Percentiles rank a stretch among this genome's conserved stretches.
These are phyloP conservation scores for Hirschioporus abietinus DNA, from an alignment of 768 basidiomycete species.

Conservation along the genomic window DNA sequence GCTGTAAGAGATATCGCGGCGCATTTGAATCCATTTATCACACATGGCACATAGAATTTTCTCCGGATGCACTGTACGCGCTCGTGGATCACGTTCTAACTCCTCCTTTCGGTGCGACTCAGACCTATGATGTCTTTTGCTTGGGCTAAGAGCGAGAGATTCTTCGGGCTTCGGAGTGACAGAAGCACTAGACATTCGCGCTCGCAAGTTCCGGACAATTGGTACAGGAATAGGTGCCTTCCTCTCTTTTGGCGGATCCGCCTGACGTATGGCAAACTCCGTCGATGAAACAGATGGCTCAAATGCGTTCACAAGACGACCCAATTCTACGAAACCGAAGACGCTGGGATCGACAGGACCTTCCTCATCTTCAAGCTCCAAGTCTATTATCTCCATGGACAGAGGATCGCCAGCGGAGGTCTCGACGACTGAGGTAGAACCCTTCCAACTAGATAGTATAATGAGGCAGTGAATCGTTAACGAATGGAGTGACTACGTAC, in stretches of 20 bases:
- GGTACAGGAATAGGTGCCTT: not conserved
- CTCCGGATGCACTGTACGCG: slow-evolving; percentile 43
- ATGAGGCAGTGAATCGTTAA: not conserved
- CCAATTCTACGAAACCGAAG: slow-evolving; percentile 1
- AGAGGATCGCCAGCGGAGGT: not conserved
- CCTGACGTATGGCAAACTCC: not conserved
- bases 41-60: slow-evolving; percentile 57
- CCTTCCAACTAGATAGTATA: not conserved
- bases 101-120: slow-evolving; percentile 44
- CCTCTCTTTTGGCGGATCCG: not conserved
- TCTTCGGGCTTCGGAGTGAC: not conserved
- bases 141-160: not conserved
- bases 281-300: not conserved
- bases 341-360: not conserved
- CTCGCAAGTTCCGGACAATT: not conserved
- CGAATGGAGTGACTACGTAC: not conserved
- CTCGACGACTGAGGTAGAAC: not conserved
- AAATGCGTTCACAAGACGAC: not conserved
- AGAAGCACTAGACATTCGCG: not conserved
- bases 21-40: slow-evolving; percentile 55
- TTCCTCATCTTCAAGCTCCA: slow-evolving; percentile 1
- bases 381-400: not conserved
- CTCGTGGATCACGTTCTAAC: slow-evolving; percentile 49
- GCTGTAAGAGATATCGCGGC: slow-evolving; percentile 3
- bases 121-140: slow-evolving; percentile 27